Evolutionary conservation across 345 rosid species (phyloP).

Genomic region (Carallia brachiata): DNA sequence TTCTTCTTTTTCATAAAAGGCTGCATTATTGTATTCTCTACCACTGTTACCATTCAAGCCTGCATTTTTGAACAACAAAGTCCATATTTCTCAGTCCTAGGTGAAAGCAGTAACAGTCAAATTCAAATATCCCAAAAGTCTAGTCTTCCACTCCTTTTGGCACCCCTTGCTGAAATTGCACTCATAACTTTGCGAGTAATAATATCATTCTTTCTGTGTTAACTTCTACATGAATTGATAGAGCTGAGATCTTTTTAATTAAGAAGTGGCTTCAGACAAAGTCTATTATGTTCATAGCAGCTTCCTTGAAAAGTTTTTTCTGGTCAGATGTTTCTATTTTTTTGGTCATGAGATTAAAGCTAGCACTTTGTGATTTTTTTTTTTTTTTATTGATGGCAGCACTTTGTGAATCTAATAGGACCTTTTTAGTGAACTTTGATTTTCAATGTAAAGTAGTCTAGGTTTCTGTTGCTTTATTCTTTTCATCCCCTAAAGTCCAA

Average conservation of each 20-base stretch:
- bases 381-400: neutral
- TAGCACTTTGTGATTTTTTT: neutral
- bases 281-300: slow-evolving; percentile 1
- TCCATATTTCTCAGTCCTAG: too few species aligned
- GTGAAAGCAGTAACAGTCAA: neutral
- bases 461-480: neutral
- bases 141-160: neutral
- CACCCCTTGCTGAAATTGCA: too few species aligned
- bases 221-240: neutral
- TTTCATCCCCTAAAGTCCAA: neutral
- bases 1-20: neutral
- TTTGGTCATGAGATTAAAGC: too few species aligned
- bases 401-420: neutral
- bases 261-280: neutral
- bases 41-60: slow-evolving; percentile 8
- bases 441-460: neutral
- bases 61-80: neutral
- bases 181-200: neutral
- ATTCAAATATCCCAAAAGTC: neutral
- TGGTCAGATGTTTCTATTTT: neutral
- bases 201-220: slow-evolving; percentile 4
- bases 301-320: slow-evolving; percentile 5
- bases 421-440: slow-evolving; percentile 7
- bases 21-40: neutral
- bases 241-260: neutral